These are phyloP conservation scores for Ganoderma multipileum DNA, from an alignment of 1,284 basidiomycete species.

Conservation along the genomic window DNA sequence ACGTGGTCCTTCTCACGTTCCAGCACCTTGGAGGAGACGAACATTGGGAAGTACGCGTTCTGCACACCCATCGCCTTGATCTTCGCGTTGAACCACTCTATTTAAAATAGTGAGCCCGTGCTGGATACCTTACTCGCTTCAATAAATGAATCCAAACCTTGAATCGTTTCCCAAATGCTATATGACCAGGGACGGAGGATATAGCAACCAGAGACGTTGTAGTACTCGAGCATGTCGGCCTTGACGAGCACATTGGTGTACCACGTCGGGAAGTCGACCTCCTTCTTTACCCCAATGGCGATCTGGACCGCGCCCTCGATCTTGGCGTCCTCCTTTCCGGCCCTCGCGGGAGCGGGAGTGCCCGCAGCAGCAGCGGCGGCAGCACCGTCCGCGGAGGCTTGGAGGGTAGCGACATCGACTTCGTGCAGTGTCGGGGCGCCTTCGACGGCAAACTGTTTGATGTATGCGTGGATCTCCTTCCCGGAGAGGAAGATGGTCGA, in stretches of 20 bases:
- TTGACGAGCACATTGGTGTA: constrained; percentile 97
- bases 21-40: constrained; percentile 91
- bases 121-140: background rate
- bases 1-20: constrained; percentile 99
- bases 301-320: constrained; percentile 91
- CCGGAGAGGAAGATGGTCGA: constrained; percentile 82
- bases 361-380: constrained; percentile 38
- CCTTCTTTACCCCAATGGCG: constrained; percentile 94
- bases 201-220: constrained; percentile 98
- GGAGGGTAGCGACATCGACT: constrained; percentile 77
- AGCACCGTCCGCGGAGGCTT: constrained; percentile 51
- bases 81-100: constrained; percentile 90
- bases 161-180: constrained; percentile 96
- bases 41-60: constrained; percentile 99
- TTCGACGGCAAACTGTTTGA: constrained; percentile 72
- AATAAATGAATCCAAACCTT: constrained; percentile 57
- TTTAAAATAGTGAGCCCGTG: background rate
- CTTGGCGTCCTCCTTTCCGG: constrained; percentile 75
- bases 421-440: constrained; percentile 65
- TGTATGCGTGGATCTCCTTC: constrained; percentile 75
- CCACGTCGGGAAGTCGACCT: constrained; percentile 93
- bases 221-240: constrained; percentile 99
- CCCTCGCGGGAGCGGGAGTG: constrained; percentile 55
- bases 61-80: constrained; percentile 97
- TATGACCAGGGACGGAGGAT: constrained; percentile 98